Conservation (phyloP, 306 rosid species). For the Canavalia ensiformis region DNA sequence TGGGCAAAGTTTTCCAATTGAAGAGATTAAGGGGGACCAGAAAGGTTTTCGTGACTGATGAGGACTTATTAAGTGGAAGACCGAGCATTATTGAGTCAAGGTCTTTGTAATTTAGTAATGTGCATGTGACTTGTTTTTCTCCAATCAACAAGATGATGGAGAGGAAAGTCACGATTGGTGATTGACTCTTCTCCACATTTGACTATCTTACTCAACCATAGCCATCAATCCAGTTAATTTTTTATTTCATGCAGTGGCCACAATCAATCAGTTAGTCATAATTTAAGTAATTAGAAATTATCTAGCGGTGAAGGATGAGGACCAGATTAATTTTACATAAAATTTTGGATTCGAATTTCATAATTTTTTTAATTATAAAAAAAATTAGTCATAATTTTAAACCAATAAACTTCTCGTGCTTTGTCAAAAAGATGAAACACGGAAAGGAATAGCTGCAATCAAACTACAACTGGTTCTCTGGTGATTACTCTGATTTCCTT, state of each 20-base stretch:
- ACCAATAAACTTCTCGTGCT: not conserved
- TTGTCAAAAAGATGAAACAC: constrained; percentile 23
- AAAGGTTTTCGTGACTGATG: constrained; percentile 14
- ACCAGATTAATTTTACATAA: too few species aligned
- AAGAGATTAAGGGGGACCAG: constrained; percentile 23
- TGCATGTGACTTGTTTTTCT: constrained; percentile 25
- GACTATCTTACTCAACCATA: not conserved
- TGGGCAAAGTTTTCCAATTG: constrained; percentile 14
- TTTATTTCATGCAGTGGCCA: not conserved
- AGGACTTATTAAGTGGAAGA: constrained; percentile 42
- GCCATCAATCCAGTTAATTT: not conserved
- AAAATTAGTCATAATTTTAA: constrained; percentile 11
- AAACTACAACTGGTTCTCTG: not conserved
- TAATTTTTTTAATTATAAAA: too few species aligned
- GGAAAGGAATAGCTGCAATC: not conserved
- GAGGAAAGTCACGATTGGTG: constrained; percentile 25
- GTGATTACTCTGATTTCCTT: constrained; percentile 14
- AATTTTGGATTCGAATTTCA: too few species aligned
- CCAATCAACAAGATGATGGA: constrained; percentile 23
- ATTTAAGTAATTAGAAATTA: constrained; percentile 1
- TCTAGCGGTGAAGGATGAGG: too few species aligned
- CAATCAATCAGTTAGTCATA: not conserved
- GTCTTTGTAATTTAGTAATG: constrained; percentile 37
- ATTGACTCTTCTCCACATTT: constrained; percentile 24
- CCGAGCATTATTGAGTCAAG: constrained; percentile 39